Percentiles rank a stretch among this genome's conserved stretches.
Conservation (phyloP, 1,284 basidiomycete species). For the Taiwanofungus camphoratus region DNA sequence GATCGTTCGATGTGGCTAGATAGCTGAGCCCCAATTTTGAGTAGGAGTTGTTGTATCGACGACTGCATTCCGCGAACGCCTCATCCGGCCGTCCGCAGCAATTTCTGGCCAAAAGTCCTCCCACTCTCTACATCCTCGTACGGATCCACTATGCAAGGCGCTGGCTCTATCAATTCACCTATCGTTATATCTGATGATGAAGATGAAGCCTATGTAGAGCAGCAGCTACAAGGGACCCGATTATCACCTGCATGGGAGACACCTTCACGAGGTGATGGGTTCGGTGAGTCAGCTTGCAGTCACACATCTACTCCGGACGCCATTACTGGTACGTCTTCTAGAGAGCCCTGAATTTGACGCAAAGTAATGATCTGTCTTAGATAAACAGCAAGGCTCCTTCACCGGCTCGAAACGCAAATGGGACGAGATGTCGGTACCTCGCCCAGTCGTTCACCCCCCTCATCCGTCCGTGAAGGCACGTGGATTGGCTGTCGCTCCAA, state of each 20-base stretch:
- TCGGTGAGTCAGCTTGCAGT: neutral
- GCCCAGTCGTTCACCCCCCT: neutral
- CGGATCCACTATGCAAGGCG: conserved; percentile 16
- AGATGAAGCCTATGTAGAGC: conserved; percentile 29
- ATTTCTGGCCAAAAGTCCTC: no score
- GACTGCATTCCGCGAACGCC: no score
- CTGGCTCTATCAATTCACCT: conserved; percentile 30
- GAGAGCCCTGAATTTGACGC: neutral
- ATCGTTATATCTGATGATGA: conserved; percentile 40
- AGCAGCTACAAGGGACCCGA: conserved; percentile 15
- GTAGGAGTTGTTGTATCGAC: no score
- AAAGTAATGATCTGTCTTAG: neutral
- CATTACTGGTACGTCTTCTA: neutral
- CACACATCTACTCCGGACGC: neutral
- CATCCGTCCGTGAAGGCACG: neutral
- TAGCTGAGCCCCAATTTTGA: no score
- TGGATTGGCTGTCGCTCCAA: neutral
- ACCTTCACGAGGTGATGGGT: neutral
- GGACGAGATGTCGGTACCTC: conserved; percentile 7
- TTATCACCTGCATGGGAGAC: neutral
- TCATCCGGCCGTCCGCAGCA: no score
- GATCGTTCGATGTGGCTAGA: no score
- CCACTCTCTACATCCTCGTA: no score
- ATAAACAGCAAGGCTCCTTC: neutral
- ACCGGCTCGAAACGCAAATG: conserved; percentile 20